These are phyloP conservation scores for Gleditsia sinensis DNA, from an alignment of 306 rosid genomes.

Conservation along the genomic window DNA sequence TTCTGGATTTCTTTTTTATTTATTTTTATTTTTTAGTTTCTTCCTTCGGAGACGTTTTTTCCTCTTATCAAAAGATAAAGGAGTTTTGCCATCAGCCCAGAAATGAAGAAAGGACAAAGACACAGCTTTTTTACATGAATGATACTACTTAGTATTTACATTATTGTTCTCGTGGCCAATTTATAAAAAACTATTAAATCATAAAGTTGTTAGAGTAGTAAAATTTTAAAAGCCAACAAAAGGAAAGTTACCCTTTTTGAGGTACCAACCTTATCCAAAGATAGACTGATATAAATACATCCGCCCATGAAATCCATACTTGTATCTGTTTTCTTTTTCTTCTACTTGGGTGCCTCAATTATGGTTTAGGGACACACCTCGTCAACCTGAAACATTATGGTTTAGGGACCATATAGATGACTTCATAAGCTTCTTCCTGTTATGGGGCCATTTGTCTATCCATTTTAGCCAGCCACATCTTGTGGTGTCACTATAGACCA, in stretches of 20 bases:
- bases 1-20: too few species aligned
- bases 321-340: too few species aligned
- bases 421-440: neutral
- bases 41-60: too few species aligned
- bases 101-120: neutral
- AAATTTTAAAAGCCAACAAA: neutral
- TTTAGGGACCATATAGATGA: neutral
- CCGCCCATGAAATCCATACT: neutral
- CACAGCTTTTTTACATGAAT: neutral
- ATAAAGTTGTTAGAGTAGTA: neutral
- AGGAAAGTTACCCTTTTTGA: neutral
- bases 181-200: neutral
- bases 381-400: neutral
- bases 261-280: too few species aligned
- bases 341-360: neutral
- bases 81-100: neutral
- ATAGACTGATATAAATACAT: too few species aligned
- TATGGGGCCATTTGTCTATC: too few species aligned
- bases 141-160: neutral
- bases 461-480: too few species aligned
- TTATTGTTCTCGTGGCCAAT: neutral
- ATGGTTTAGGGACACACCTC: neutral
- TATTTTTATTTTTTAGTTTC: too few species aligned
- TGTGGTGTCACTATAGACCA: too few species aligned
- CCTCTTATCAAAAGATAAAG: neutral